Conservation (phyloP, 2,329 filamentous ascomycete genomes). For the Aspergillus spinulosporus region DNA sequence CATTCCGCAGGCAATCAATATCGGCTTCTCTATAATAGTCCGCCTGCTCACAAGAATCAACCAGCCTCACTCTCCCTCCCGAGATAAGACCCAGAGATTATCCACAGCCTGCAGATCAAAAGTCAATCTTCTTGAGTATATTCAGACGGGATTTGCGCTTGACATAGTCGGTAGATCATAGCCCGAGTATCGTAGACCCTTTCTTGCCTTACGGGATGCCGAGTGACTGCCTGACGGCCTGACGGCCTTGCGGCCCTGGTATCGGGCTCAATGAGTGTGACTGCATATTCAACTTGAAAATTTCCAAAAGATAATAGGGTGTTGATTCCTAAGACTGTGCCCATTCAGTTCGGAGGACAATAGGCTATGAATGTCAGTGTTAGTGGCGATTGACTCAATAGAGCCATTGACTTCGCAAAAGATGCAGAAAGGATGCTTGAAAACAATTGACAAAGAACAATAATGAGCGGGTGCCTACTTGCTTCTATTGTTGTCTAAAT, state of each 20-base stretch:
- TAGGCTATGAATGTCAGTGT: not conserved
- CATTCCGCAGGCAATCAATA: constrained; percentile 17
- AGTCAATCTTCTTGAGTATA: not conserved
- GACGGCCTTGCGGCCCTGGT: too few species aligned
- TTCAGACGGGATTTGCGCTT: not conserved
- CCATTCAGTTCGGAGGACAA: not conserved
- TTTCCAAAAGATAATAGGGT: not conserved
- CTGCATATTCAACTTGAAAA: not conserved
- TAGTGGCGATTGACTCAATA: not conserved
- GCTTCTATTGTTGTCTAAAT: not conserved
- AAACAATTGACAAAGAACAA: not conserved
- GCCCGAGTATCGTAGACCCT: not conserved
- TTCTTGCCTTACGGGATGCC: constrained; percentile 6
- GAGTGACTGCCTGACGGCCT: not conserved
- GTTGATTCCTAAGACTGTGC: not conserved
- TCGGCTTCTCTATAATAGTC: constrained; percentile 16
- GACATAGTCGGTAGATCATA: not conserved
- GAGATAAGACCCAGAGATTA: constrained; percentile 5
- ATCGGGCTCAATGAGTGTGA: not conserved
- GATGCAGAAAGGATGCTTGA: not conserved
- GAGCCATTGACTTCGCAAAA: not conserved
- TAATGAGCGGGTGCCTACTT: not conserved
- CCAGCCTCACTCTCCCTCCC: not conserved
- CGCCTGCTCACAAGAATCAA: not conserved
- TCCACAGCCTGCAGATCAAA: not conserved